Evolutionary conservation across 768 basidiomycete species (phyloP).

Genomic region (Leccinellum albellum): DNA sequence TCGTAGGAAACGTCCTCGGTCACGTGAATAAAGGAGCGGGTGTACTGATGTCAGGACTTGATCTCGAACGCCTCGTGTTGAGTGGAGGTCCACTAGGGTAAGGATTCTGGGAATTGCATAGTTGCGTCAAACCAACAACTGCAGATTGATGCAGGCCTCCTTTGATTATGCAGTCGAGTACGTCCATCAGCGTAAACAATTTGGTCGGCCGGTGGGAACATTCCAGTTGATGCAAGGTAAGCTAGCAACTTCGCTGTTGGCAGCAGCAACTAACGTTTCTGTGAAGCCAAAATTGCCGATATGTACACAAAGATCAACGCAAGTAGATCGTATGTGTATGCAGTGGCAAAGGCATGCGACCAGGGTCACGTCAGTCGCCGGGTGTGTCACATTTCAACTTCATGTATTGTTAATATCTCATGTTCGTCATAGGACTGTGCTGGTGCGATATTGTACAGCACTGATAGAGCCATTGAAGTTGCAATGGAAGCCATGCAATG

Average conservation of each 20-base stretch:
- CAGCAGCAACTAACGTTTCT: background rate
- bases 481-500: slow-evolving; percentile 91
- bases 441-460: slow-evolving; percentile 89
- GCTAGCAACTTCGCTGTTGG: background rate
- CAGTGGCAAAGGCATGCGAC: slow-evolving; percentile 88
- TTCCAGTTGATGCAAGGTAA: slow-evolving; percentile 96
- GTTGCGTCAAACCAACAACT: slow-evolving; percentile 2
- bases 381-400: slow-evolving; percentile 41
- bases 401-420: slow-evolving; percentile 1
- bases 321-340: slow-evolving; percentile 87
- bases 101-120: slow-evolving; percentile 10
- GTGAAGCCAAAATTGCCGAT: slow-evolving; percentile 74
- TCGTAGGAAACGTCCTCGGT: slow-evolving; percentile 79
- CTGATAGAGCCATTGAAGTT: slow-evolving; percentile 88
- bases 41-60: slow-evolving; percentile 93
- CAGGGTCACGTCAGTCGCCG: slow-evolving; percentile 69
- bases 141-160: slow-evolving; percentile 87
- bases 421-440: slow-evolving; percentile 70
- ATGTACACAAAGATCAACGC: slow-evolving; percentile 95
- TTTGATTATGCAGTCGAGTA: slow-evolving; percentile 87
- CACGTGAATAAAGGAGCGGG: slow-evolving; percentile 72
- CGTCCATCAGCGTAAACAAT: slow-evolving; percentile 91
- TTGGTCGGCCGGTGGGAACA: slow-evolving; percentile 79
- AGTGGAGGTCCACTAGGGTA: slow-evolving; percentile 91
- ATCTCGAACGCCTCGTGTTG: slow-evolving; percentile 87